These are phyloP conservation scores for Suillus subalutaceus DNA, from an alignment of 768 basidiomycete genomes.

Conservation along the genomic window DNA sequence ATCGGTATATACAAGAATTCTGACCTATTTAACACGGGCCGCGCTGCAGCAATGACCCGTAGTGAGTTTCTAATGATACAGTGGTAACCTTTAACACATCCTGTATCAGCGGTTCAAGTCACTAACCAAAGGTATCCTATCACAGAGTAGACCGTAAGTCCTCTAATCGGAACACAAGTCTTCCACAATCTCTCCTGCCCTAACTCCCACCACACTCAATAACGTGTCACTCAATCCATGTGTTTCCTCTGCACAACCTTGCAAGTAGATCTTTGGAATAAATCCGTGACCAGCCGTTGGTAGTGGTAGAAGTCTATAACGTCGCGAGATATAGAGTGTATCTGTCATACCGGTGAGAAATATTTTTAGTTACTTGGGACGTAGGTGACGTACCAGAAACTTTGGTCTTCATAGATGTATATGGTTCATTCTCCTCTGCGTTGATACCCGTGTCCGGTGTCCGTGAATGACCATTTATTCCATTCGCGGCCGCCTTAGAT, in stretches of 20 bases:
- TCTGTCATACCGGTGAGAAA: conserved; percentile 18
- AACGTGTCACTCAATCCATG: conserved; percentile 48
- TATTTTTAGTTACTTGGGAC: conserved; percentile 24
- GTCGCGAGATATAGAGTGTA: conserved; percentile 39
- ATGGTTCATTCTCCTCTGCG: neutral
- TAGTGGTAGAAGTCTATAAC: conserved; percentile 44
- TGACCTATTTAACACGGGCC: neutral
- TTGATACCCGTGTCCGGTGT: neutral
- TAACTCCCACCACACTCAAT: conserved; percentile 45
- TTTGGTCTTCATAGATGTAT: conserved; percentile 9
- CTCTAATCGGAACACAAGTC: conserved; percentile 30
- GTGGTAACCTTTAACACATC: neutral
- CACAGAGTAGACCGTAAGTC: no score
- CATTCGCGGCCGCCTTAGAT: neutral
- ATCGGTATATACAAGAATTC: neutral
- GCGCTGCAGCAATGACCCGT: neutral
- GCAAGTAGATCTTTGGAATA: conserved; percentile 35
- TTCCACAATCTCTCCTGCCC: conserved; percentile 48
- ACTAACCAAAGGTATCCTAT: neutral
- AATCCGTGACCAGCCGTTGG: conserved; percentile 8
- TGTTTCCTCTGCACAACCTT: conserved; percentile 40
- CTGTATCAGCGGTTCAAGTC: neutral
- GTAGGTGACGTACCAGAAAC: conserved; percentile 17
- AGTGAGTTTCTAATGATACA: neutral
- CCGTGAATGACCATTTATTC: neutral